Percentiles rank a stretch among this genome's conserved stretches.
These are phyloP conservation scores for Escallonia rubra DNA, from an alignment of 129 eudicot species.

Conservation along the genomic window DNA sequence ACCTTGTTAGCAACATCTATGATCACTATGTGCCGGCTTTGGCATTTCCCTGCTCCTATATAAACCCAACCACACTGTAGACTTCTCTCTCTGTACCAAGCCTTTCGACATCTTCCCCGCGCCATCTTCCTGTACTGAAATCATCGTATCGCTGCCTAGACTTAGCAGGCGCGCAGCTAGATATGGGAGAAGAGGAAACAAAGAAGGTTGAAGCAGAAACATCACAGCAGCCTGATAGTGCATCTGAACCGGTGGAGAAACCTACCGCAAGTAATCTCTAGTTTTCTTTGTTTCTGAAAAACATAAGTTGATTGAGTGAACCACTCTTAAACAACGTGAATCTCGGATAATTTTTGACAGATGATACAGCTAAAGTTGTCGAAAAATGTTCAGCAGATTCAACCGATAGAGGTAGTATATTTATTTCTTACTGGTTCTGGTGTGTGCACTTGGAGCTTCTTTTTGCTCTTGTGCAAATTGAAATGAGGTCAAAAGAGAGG, in stretches of 20 bases:
- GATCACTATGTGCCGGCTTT: neutral
- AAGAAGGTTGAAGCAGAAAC: constrained; percentile 11
- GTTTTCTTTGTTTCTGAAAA: neutral
- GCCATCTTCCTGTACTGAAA: neutral
- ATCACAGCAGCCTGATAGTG: neutral
- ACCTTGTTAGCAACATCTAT: neutral
- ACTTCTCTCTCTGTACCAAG: neutral
- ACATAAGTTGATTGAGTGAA: neutral
- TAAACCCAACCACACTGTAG: neutral
- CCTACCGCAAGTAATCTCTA: constrained; percentile 6
- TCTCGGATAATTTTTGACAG: constrained; percentile 4
- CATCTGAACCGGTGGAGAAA: neutral
- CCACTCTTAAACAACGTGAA: too few species aligned
- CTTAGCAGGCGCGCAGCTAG: neutral
- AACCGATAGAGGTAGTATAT: constrained; percentile 19
- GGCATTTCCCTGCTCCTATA: constrained; percentile 8
- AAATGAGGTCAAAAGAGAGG: neutral
- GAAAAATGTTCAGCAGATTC: constrained; percentile 13
- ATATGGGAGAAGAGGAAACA: constrained; percentile 22
- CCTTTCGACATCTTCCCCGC: neutral
- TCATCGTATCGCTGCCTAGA: neutral
- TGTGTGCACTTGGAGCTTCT: neutral
- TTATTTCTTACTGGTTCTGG: too few species aligned
- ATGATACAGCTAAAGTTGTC: constrained; percentile 8
- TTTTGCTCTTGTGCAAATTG: neutral